Evolutionary conservation across 306 rosid genomes (phyloP), one percentile per base, ranked within the genome.

Genomic region (Cotoneaster glaucophyllus): DNA sequence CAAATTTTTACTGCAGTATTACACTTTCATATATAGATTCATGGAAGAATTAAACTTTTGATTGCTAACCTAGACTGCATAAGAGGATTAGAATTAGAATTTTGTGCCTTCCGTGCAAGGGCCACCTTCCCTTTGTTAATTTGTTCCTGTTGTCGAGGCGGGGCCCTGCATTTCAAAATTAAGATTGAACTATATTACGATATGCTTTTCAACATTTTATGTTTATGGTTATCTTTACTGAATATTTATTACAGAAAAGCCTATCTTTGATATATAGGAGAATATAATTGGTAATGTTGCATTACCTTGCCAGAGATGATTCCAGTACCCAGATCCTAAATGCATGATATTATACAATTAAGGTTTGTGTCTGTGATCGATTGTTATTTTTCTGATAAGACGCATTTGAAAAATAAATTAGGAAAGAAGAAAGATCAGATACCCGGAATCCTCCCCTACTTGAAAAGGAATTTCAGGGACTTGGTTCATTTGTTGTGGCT

Each of bases 261-360:
- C 32, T 1, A n/a, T 34, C 6, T 22, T 4, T 71, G 52, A 6
- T n/a, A 17, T 14, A 14, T 22, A 8, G 37, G 45, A 24, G 68
- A 11, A 17, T 37, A 53, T 25, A 39, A 73, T 48, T 15, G 17
- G 11, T 6, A 37, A 2, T 29, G 54, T 12, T 4, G 24, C 25
- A 43, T 73, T 59, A 72, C 78, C 69, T 66, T 43, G 59, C 53
- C 69, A 73, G n/a, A 4, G 69, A 71, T 39, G 52, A 79, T 56
- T 58, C 82, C 59, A 41, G 74, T 29, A 32, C 34, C 34, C 34
- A 32, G 57, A 54, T 15, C 69, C 74, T 79, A 67, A 41, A 43
- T 43, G 69, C 54, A 22, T n/a, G 15, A 75, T n/a, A 75, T 12
- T 12, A 15, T 26, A 17, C 44, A 31, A 31, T 26, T 18, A 31